A percentile compares a stretch with the other conserved stretches of the same genome.
phyloP scores from a whole-genome alignment of 768 basidiomycete species.

The Amanita jacksonii region DNA sequence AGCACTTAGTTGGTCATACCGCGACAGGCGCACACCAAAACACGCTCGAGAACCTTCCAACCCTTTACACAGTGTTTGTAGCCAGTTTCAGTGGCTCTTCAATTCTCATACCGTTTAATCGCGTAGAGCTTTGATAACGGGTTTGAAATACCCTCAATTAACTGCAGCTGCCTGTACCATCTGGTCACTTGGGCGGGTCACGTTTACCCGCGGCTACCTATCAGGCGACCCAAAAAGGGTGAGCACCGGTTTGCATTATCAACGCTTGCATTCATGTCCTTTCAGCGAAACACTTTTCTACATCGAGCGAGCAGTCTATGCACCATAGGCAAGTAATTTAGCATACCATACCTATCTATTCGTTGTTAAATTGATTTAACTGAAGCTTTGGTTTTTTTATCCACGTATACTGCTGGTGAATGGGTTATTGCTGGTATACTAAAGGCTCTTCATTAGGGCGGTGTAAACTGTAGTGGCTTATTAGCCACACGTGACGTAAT shows the following conservation, averaged over 20 bases:
- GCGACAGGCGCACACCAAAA: constrained; percentile 51
- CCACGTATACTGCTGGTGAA: constrained; percentile 11
- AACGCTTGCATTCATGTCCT: background rate
- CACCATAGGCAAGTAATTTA: constrained; percentile 1
- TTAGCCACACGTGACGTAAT: too few relatives aligned
- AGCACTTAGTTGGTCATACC: background rate
- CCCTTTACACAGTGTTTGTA: constrained; percentile 31
- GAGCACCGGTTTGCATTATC: background rate
- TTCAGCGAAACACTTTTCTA: background rate
- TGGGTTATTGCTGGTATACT: constrained; percentile 3
- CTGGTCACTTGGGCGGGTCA: constrained; percentile 33
- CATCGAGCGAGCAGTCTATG: background rate
- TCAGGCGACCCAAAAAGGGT: constrained; percentile 34
- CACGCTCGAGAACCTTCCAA: constrained; percentile 42
- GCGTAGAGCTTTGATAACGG: constrained; percentile 29
- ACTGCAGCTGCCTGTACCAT: constrained; percentile 28
- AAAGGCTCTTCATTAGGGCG: background rate
- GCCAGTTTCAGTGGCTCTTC: background rate
- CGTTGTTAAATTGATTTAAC: background rate
- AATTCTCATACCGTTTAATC: background rate
- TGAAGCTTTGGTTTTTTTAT: constrained; percentile 12
- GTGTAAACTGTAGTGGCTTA: background rate
- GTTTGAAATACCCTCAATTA: constrained; percentile 30
- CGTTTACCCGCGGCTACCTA: constrained; percentile 37
- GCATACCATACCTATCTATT: background rate